Conservation (phyloP, 2,329 filamentous ascomycete species). For the Ascocoryne sarcoides region DNA sequence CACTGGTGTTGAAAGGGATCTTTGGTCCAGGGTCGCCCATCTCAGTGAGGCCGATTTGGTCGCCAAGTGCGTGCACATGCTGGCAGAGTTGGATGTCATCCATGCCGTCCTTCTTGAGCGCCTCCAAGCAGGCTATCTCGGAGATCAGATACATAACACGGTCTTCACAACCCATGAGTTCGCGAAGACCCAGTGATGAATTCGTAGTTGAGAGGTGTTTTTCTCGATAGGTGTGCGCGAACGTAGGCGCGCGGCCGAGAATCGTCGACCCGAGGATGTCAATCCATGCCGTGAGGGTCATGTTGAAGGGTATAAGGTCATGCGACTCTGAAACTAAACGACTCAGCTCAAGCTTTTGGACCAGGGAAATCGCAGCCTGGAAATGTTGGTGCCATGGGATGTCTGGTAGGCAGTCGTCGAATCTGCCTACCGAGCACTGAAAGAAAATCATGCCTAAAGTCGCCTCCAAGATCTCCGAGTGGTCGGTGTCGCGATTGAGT, state of each 20-base stretch:
- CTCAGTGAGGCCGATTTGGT: conserved; percentile 79
- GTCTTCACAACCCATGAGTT: conserved; percentile 97
- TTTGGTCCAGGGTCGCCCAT: conserved; percentile 46
- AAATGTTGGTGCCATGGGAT: conserved; percentile 98
- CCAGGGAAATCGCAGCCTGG: conserved; percentile 76
- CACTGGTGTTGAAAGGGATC: conserved; percentile 57
- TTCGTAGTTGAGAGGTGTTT: conserved; percentile 69
- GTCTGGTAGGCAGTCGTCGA: conserved; percentile 76
- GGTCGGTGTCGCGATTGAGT: conserved; percentile 70
- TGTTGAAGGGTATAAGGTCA: conserved; percentile 62
- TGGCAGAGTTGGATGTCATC: conserved; percentile 80
- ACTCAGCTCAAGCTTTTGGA: conserved; percentile 76
- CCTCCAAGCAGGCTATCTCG: conserved; percentile 92
- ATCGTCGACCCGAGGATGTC: conserved; percentile 95
- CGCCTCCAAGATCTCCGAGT: conserved; percentile 83
- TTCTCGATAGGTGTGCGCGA: conserved; percentile 90
- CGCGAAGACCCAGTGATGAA: conserved; percentile 63
- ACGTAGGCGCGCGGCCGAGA: conserved; percentile 74
- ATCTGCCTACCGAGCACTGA: conserved; percentile 81
- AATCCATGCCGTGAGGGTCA: conserved; percentile 91
- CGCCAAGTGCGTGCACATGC: conserved; percentile 79
- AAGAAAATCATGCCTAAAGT: conserved; percentile 95
- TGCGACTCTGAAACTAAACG: conserved; percentile 52
- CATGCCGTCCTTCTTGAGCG: conserved; percentile 73
- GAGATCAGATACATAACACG: conserved; percentile 96